phyloP scores from a whole-genome alignment of 2,329 filamentous ascomycete species.

The Magnaporthiopsis incrustans region DNA sequence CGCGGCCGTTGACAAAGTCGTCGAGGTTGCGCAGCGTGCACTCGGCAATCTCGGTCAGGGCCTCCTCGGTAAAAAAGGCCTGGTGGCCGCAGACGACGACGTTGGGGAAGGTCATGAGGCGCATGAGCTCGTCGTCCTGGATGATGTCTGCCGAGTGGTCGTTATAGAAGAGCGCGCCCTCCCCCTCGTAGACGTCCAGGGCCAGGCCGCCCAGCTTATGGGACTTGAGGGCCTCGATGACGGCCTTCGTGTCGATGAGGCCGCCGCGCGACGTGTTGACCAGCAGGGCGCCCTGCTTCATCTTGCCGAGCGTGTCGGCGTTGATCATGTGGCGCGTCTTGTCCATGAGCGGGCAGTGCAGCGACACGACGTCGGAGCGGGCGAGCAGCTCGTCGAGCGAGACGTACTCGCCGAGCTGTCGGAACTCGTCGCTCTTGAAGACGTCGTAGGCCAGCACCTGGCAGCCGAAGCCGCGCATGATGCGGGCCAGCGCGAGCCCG shows the following conservation, averaged over 20 bases:
- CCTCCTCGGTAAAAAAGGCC: conserved; percentile 62
- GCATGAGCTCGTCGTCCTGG: conserved; percentile 57
- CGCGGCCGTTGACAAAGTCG: conserved; percentile 28
- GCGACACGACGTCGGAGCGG: conserved; percentile 51
- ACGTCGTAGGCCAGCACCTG: conserved; percentile 53
- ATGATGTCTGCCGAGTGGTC: conserved; percentile 59
- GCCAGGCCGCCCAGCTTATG: conserved; percentile 54
- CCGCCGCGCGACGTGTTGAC: conserved; percentile 63
- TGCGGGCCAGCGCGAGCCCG: conserved; percentile 51
- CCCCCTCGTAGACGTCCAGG: conserved; percentile 61
- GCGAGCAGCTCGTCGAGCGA: conserved; percentile 46
- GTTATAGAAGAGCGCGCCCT: conserved; percentile 56
- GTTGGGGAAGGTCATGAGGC: conserved; percentile 60
- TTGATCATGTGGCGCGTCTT: conserved; percentile 55
- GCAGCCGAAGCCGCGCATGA: conserved; percentile 59
- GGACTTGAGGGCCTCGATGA: conserved; percentile 53
- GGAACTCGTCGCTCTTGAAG: conserved; percentile 40
- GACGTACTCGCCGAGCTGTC: conserved; percentile 39
- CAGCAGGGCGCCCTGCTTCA: conserved; percentile 53
- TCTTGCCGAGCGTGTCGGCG: conserved; percentile 38
- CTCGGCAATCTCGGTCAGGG: conserved; percentile 54
- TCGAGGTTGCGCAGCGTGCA: conserved; percentile 50
- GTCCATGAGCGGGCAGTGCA: conserved; percentile 59
- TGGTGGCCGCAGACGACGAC: conserved; percentile 61
- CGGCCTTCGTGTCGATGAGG: conserved; percentile 51